Conservation (phyloP, 306 rosid genomes). For the Psophocarpus tetragonolobus region DNA sequence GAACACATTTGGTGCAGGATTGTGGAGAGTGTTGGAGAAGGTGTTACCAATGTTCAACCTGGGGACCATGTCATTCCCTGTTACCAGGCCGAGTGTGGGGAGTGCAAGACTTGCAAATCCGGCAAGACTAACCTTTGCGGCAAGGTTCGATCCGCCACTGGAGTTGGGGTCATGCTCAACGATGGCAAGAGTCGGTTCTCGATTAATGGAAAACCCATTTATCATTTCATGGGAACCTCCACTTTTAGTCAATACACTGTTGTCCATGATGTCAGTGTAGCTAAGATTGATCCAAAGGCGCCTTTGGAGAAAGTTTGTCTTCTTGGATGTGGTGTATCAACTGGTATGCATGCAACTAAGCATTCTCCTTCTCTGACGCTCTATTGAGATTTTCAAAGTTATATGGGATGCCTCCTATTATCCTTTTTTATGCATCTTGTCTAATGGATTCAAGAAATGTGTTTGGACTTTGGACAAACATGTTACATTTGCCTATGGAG, state of each 20-base stretch:
- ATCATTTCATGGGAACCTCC: conserved; percentile 98
- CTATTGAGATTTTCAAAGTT: background rate
- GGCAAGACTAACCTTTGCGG: conserved; percentile 98
- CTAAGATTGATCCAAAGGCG: conserved; percentile 82
- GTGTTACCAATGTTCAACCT: conserved; percentile 82
- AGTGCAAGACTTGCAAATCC: conserved; percentile 94
- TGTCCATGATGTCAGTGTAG: conserved; percentile 95
- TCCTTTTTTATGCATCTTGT: background rate
- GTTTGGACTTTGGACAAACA: background rate
- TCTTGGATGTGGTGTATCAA: conserved; percentile 93
- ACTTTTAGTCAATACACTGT: conserved; percentile 95
- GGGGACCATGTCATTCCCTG: conserved; percentile 99
- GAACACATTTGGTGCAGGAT: conserved; percentile 48
- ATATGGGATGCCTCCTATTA: background rate
- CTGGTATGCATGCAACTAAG: conserved; percentile 32
- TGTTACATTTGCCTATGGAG: background rate
- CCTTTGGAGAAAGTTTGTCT: conserved; percentile 93
- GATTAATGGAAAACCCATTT: conserved; percentile 74
- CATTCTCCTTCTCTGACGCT: background rate
- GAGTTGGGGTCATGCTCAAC: conserved; percentile 86
- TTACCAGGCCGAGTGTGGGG: conserved; percentile 96
- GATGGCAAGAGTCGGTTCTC: conserved; percentile 89
- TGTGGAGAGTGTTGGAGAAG: conserved; percentile 96
- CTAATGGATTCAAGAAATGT: conserved; percentile 9
- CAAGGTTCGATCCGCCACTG: conserved; percentile 91